These are phyloP conservation scores for Acer negundo DNA, from an alignment of 345 rosid genomes.

Conservation along the genomic window DNA sequence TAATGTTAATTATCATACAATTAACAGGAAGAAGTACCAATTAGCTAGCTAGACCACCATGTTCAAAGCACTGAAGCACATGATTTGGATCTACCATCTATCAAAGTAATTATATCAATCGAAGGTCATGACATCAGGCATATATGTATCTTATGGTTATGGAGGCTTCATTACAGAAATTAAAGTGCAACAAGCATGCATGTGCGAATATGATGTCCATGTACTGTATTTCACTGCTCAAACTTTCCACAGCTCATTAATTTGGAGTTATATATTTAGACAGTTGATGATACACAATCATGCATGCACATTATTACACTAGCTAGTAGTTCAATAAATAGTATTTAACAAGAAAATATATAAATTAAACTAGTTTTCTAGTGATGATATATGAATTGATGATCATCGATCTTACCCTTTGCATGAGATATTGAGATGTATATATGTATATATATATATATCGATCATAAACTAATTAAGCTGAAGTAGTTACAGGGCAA, in stretches of 20 bases:
- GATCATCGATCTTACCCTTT: background rate
- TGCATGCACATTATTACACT: background rate
- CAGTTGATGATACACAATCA: background rate
- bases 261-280: background rate
- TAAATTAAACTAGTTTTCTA: background rate
- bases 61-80: background rate
- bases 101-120: background rate
- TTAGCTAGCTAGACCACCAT: background rate
- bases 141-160: too few relatives aligned
- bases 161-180: too few relatives aligned
- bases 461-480: conserved; percentile 27
- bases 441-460: background rate
- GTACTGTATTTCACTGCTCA: too few relatives aligned
- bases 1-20: too few relatives aligned
- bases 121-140: background rate
- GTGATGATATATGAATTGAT: background rate
- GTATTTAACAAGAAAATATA: background rate
- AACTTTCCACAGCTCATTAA: too few relatives aligned
- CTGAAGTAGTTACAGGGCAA: conserved; percentile 77
- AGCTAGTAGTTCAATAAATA: too few relatives aligned
- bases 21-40: background rate
- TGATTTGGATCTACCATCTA: background rate
- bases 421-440: background rate
- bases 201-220: too few relatives aligned
- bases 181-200: too few relatives aligned